Evolutionary conservation across 345 rosid species (phyloP).

Genomic region (Xanthoceras sorbifolium): DNA sequence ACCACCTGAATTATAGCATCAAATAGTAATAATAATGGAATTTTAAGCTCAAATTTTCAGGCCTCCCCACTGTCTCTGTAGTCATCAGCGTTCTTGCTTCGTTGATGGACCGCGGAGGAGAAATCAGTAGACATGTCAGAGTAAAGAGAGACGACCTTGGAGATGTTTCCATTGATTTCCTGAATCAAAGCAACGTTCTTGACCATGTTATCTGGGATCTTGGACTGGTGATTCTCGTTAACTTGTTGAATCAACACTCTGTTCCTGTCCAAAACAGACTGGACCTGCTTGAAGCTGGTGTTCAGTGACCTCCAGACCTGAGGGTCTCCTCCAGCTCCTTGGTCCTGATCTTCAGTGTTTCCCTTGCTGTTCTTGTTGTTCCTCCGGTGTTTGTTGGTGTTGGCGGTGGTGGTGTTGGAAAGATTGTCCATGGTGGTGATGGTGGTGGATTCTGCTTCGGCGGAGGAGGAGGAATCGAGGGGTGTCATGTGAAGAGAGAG

Average conservation of each 20-base stretch:
- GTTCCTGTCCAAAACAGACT: slow-evolving; percentile 83
- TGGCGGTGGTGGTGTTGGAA: slow-evolving; percentile 10
- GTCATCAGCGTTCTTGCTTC: slow-evolving; percentile 23
- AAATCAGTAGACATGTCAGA: slow-evolving; percentile 63
- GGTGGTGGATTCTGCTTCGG: slow-evolving; percentile 27
- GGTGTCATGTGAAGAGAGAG: slow-evolving; percentile 13
- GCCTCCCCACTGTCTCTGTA: neutral
- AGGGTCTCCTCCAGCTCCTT: slow-evolving; percentile 44
- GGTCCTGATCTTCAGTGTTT: neutral
- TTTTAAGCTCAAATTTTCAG: slow-evolving; percentile 4
- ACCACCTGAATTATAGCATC: neutral
- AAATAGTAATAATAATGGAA: neutral
- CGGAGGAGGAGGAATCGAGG: slow-evolving; percentile 15
- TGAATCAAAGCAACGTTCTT: slow-evolving; percentile 90
- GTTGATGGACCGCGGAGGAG: slow-evolving; percentile 43
- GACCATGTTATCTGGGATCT: slow-evolving; percentile 73
- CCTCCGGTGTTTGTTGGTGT: slow-evolving; percentile 22
- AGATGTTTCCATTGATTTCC: slow-evolving; percentile 79
- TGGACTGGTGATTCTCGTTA: slow-evolving; percentile 87
- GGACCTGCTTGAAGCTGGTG: slow-evolving; percentile 62
- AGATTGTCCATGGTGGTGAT: slow-evolving; percentile 32
- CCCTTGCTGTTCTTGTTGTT: slow-evolving; percentile 25
- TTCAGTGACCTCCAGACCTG: slow-evolving; percentile 60
- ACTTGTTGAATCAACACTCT: slow-evolving; percentile 77
- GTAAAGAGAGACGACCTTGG: slow-evolving; percentile 77